A percentile compares a stretch with the other conserved stretches of the same genome.
Conservation (phyloP, 345 rosid genomes). For the Boechera stricta region DNA sequence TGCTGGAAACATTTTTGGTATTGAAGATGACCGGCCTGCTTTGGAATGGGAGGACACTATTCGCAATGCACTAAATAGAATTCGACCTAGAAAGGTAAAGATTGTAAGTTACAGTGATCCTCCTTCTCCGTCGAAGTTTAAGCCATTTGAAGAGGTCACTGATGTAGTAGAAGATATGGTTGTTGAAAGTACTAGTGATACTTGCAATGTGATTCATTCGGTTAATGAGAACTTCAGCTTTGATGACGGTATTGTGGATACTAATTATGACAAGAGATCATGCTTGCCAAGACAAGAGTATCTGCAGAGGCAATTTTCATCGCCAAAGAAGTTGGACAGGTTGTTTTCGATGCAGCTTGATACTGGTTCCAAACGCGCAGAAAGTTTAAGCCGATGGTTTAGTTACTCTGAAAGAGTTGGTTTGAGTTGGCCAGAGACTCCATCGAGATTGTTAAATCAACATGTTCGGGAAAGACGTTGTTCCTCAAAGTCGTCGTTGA, state of each 20-base stretch:
- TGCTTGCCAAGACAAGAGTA: conserved; percentile 51
- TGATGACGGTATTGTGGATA: conserved; percentile 26
- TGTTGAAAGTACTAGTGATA: conserved; percentile 61
- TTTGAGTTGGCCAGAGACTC: conserved; percentile 90
- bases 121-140: conserved; percentile 82
- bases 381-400: conserved; percentile 35
- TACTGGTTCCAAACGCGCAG: conserved; percentile 16
- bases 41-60: conserved; percentile 79
- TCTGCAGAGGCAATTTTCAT: conserved; percentile 61
- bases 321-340: conserved; percentile 60
- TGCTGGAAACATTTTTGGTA: conserved; percentile 89
- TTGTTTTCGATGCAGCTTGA: conserved; percentile 36
- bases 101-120: conserved; percentile 82
- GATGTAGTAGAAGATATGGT: conserved; percentile 62
- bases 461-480: conserved; percentile 58
- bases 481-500: conserved; percentile 48
- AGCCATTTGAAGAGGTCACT: conserved; percentile 59
- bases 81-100: conserved; percentile 54
- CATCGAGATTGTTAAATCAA: conserved; percentile 64
- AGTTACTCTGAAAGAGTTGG: conserved; percentile 62
- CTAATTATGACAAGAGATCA: conserved; percentile 33
- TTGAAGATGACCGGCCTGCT: conserved; percentile 79
- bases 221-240: background rate
- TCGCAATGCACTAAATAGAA: conserved; percentile 63
- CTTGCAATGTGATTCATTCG: conserved; percentile 49